phyloP scores from a whole-genome alignment of 2,329 filamentous ascomycete genomes.

The Colletotrichum agaves region DNA sequence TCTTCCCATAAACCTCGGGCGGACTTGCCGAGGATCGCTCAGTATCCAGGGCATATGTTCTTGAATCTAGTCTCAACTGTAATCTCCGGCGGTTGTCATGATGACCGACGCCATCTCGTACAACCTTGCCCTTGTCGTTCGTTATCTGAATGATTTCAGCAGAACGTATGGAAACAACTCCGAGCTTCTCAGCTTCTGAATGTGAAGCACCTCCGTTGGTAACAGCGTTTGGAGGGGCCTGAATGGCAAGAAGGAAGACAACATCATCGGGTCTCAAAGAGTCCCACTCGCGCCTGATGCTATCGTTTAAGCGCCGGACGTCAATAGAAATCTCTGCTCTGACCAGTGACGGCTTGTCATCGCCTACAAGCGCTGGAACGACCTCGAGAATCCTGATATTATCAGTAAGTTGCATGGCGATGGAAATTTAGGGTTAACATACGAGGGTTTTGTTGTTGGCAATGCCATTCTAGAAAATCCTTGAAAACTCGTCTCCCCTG shows the following conservation, averaged over 20 bases:
- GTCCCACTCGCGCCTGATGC: conserved; percentile 89
- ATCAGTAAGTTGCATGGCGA: conserved; percentile 28
- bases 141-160: conserved; percentile 88
- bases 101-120: conserved; percentile 72
- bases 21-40: conserved; percentile 73
- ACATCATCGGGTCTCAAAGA: conserved; percentile 86
- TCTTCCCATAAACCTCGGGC: conserved; percentile 80
- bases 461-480: conserved; percentile 94
- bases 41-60: conserved; percentile 81
- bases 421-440: conserved; percentile 38
- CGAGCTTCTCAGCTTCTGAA: conserved; percentile 69
- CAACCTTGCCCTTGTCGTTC: conserved; percentile 82
- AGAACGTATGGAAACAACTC: conserved; percentile 77
- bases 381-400: conserved; percentile 78
- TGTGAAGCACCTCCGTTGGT: conserved; percentile 62
- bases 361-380: conserved; percentile 83
- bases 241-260: conserved; percentile 84
- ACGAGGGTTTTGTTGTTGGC: conserved; percentile 82
- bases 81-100: conserved; percentile 77
- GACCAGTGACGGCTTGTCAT: conserved; percentile 83
- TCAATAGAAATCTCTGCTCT: conserved; percentile 88
- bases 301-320: conserved; percentile 79
- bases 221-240: conserved; percentile 64
- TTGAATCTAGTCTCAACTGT: conserved; percentile 83
- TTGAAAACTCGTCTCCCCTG: conserved; percentile 77